Conservation (phyloP, 257 asterid genomes). For the Coffea canephora region DNA sequence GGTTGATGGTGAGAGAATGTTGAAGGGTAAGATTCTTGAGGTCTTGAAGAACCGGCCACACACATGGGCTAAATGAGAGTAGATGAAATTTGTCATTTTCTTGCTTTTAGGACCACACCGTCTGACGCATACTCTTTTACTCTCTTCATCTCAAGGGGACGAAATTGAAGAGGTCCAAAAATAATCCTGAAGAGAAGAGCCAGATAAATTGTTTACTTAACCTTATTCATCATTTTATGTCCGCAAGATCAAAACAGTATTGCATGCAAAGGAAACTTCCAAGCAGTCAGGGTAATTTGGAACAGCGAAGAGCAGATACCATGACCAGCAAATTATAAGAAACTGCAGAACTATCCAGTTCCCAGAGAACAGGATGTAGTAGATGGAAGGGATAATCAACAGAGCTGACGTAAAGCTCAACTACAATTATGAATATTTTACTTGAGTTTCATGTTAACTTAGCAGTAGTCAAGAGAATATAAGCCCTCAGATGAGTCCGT, state of each 20-base stretch:
- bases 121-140: neutral
- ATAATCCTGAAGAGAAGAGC: no score
- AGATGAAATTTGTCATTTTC: neutral
- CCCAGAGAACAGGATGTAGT: no score
- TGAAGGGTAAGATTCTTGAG: no score
- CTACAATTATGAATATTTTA: neutral
- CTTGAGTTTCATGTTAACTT: neutral
- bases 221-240: no score
- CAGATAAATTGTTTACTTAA: no score
- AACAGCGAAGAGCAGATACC: neutral
- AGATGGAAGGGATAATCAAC: neutral
- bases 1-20: no score
- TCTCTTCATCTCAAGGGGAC: neutral
- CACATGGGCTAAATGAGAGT: no score
- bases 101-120: neutral
- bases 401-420: neutral
- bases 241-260: no score
- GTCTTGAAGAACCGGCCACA: no score
- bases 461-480: slow-evolving; percentile 2
- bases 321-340: neutral
- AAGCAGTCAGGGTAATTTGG: neutral
- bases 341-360: neutral
- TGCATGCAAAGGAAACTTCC: no score
- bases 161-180: no score
- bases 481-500: neutral